These are phyloP conservation scores for Lasiodiplodia hormozganensis DNA, from an alignment of 2,329 filamentous ascomycete genomes.

Conservation along the genomic window DNA sequence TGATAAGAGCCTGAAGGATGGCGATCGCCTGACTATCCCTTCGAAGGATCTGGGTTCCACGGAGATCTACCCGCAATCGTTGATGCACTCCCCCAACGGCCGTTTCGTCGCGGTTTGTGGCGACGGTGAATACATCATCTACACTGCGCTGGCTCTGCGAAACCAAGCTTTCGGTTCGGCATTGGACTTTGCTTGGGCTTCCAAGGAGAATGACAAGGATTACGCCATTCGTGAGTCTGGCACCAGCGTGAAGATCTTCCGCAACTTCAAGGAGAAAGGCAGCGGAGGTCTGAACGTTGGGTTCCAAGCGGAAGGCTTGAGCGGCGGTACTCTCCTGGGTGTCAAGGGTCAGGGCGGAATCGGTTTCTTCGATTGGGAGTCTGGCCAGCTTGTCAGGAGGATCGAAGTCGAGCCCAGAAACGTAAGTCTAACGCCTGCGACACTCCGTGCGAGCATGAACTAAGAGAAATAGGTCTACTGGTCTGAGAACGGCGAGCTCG, in stretches of 20 bases:
- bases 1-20: constrained; percentile 85
- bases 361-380: constrained; percentile 96
- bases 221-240: constrained; percentile 95
- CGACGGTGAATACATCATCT: constrained; percentile 98
- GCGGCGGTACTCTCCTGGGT: constrained; percentile 87
- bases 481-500: constrained; percentile 95
- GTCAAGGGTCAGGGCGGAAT: constrained; percentile 95
- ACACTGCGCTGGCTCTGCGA: constrained; percentile 93
- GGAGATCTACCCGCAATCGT: constrained; percentile 94
- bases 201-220: constrained; percentile 97
- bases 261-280: constrained; percentile 93
- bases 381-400: constrained; percentile 83
- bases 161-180: constrained; percentile 98
- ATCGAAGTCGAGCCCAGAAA: constrained; percentile 79
- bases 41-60: constrained; percentile 96
- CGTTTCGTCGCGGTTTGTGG: constrained; percentile 89
- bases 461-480: constrained; percentile 75
- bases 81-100: constrained; percentile 95
- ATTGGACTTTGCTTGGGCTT: constrained; percentile 95
- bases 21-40: constrained; percentile 81
- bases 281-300: constrained; percentile 86
- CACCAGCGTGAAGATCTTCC: constrained; percentile 95
- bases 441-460: constrained; percentile 6
- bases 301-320: constrained; percentile 91
- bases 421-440: constrained; percentile 47